Percentiles rank a stretch among this genome's conserved stretches.
Conservation (phyloP, 345 rosid genomes). For the Arabidopsis thaliana region DNA sequence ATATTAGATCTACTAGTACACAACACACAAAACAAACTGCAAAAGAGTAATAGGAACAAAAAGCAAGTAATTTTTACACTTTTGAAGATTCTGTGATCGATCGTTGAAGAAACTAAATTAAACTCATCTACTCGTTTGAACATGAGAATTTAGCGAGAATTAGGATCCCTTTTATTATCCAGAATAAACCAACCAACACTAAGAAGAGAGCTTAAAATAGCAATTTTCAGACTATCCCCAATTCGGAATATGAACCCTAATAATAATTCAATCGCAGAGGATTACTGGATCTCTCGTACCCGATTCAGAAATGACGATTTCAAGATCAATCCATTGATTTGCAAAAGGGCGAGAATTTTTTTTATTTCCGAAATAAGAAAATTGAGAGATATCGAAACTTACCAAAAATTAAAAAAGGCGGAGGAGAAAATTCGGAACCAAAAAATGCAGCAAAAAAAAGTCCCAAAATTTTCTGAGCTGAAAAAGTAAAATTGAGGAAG, state of each 20-base stretch:
- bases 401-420: slow-evolving; percentile 23
- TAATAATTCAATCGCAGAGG: slow-evolving; percentile 5
- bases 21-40: slow-evolving; percentile 4
- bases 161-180: too few species aligned
- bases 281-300: slow-evolving; percentile 35
- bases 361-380: slow-evolving; percentile 14
- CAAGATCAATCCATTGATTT: slow-evolving; percentile 28
- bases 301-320: neutral
- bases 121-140: slow-evolving; percentile 2
- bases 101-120: neutral
- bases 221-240: slow-evolving; percentile 29
- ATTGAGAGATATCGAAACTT: slow-evolving; percentile 31
- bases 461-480: slow-evolving; percentile 22
- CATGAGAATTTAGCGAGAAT: neutral
- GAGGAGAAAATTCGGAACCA: slow-evolving; percentile 6
- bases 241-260: slow-evolving; percentile 38
- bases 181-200: neutral
- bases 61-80: neutral
- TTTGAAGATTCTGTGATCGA: neutral
- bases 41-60: neutral
- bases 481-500: slow-evolving; percentile 19
- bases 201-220: slow-evolving; percentile 31
- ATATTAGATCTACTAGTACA: slow-evolving; percentile 5
- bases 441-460: slow-evolving; percentile 26
- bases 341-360: neutral